Base-by-base conservation (phyloP, 2,329 filamentous ascomycete species). In the Chaetomium strumarium region DNA sequence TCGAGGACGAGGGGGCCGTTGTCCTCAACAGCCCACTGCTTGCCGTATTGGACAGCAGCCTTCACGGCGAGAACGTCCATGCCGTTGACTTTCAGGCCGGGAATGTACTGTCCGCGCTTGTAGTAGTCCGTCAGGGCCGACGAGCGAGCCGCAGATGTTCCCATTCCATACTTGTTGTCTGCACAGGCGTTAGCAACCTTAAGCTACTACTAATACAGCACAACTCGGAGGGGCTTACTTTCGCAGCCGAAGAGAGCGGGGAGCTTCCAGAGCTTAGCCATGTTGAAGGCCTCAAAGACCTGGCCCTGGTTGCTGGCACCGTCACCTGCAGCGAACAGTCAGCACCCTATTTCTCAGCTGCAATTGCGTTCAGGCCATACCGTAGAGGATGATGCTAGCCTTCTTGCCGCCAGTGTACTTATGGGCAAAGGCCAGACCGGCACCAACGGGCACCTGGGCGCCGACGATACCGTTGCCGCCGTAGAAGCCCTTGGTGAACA, bases 121-220 rank as follows among this genome's bases (percentile, higher is more conserved):
- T 99, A 97, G 85, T 99, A 99, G 74, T 99, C 93, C 72, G 93
- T 97, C 70, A 96, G 77, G 65, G 93, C 93, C 56, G 93, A 92
- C 57, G 93, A 91, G 67, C 93, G 90, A 74, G 86, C 86, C 63
- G 93, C 92, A 57, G 93, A 88, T 59, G 93, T 99, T 76, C 93
- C 93, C 93, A 99, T 99, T 73, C 93, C 93, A 72, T 99, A 99
- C 77, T 99, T 99, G 87, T 99, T 99, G 84, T 99, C 91, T 96
- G 51, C 6, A 16, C 12, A 37, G 7, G 12, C 13, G 34, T 37
- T 37, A 37, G 34, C 14, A 37, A n/a, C n/a, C n/a, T n/a, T n/a
- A 8, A 37, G n/a, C 12, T n/a, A 14, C 2, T 37, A n/a, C 5
- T n/a, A 16, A 14, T 14, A 8, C 34, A 37, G 34, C n/a, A n/a